phyloP scores from a whole-genome alignment of 2,329 filamentous ascomycete species.

The Capronia coronata region DNA sequence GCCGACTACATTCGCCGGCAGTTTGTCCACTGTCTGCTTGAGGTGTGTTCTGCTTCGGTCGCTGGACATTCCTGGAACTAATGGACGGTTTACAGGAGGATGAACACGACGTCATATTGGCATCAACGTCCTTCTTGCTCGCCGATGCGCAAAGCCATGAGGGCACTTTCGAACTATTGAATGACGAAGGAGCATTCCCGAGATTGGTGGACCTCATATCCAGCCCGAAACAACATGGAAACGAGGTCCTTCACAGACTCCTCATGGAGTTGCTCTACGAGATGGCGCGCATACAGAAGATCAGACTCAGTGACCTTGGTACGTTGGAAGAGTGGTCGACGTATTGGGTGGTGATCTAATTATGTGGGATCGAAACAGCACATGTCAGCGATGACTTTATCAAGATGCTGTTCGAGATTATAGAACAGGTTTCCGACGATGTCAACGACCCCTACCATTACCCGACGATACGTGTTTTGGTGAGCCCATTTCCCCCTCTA shows the following conservation, averaged over 20 bases:
- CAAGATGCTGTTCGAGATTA: constrained; percentile 73
- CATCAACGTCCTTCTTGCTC: constrained; percentile 75
- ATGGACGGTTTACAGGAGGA: constrained; percentile 69
- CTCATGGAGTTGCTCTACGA: constrained; percentile 89
- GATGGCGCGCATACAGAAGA: constrained; percentile 84
- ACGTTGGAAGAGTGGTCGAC: constrained; percentile 35
- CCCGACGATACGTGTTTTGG: constrained; percentile 83
- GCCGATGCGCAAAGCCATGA: constrained; percentile 79
- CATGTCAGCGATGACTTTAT: constrained; percentile 71
- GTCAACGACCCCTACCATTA: constrained; percentile 92
- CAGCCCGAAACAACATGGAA: constrained; percentile 53
- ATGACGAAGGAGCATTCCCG: constrained; percentile 74
- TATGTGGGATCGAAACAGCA: constrained; percentile 34
- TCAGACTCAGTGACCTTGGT: constrained; percentile 71
- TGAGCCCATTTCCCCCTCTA: constrained; percentile 42
- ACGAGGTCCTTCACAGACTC: constrained; percentile 67
- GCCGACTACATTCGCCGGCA: constrained; percentile 84
- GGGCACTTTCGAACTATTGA: constrained; percentile 76
- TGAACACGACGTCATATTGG: constrained; percentile 68
- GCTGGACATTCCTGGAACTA: constrained; percentile 9
- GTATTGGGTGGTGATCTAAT: not conserved
- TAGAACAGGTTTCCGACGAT: constrained; percentile 82
- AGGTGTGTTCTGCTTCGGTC: constrained; percentile 39
- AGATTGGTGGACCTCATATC: constrained; percentile 77
- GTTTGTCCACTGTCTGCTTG: constrained; percentile 81